These are phyloP conservation scores for Nitzschia sp. DNA, from an alignment of 108 stramenopile genomes.

Conservation along the genomic window DNA sequence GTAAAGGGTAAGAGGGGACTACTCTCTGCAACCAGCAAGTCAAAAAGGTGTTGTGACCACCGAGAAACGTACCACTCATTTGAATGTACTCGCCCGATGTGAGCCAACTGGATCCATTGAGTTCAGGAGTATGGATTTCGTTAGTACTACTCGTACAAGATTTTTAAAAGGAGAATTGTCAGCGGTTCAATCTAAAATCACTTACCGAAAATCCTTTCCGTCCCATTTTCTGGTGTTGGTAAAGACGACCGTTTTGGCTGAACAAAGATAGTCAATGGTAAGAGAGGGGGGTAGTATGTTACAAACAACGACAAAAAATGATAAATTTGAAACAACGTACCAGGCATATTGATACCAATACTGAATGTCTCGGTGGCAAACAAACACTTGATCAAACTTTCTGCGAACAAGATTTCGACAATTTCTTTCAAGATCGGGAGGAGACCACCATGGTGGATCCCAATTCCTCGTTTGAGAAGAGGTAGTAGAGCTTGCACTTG, in stretches of 20 bases:
- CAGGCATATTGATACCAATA: constrained; percentile 98
- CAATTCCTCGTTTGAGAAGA: constrained; percentile 95
- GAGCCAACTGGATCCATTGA: constrained; percentile 60
- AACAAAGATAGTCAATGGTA: too few relatives aligned
- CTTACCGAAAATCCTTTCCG: constrained; percentile 82
- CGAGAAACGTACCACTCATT: constrained; percentile 64
- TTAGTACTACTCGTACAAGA: too few relatives aligned
- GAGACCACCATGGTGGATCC: constrained; percentile 99
- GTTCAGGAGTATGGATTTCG: too few relatives aligned
- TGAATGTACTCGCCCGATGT: constrained; percentile 96
- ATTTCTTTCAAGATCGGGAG: constrained; percentile 99
- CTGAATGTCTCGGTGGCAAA: constrained; percentile 99
- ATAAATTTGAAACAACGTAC: too few relatives aligned
- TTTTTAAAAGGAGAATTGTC: too few relatives aligned
- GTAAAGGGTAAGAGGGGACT: background rate
- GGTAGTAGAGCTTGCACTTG: constrained; percentile 95
- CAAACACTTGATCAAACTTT: constrained; percentile 95
- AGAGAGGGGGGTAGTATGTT: too few relatives aligned
- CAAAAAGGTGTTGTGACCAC: too few relatives aligned
- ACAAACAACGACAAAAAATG: too few relatives aligned
- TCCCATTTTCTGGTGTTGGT: constrained; percentile 98
- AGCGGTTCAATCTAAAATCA: too few relatives aligned
- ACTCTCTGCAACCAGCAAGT: background rate
- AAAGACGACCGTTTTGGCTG: constrained; percentile 99
- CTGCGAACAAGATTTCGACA: constrained; percentile 98